A percentile compares a stretch with the other conserved stretches of the same genome.
Conservation (phyloP, 2,329 filamentous ascomycete genomes). For the Talaromyces pinophilus region DNA sequence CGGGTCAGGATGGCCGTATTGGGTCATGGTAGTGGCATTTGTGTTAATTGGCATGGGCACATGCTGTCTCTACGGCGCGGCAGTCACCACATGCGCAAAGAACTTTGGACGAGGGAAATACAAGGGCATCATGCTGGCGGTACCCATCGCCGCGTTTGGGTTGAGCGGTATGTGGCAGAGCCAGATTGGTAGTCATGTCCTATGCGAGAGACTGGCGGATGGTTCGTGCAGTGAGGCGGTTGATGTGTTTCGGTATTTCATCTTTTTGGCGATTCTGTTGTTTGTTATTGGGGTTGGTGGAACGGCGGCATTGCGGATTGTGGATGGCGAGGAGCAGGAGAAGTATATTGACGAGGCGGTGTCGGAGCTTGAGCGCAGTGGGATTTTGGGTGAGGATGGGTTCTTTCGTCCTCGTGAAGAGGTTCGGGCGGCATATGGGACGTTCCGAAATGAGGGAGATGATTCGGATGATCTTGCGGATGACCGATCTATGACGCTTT, state of each 20-base stretch:
- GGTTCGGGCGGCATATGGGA: constrained; percentile 48
- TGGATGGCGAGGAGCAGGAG: constrained; percentile 69
- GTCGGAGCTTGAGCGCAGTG: constrained; percentile 86
- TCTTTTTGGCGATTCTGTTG: constrained; percentile 77
- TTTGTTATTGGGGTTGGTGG: constrained; percentile 71
- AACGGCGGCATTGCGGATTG: constrained; percentile 70
- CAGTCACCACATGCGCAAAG: constrained; percentile 95
- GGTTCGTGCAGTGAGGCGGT: constrained; percentile 59
- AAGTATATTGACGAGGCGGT: constrained; percentile 87
- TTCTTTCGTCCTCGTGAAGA: constrained; percentile 63
- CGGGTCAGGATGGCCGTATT: constrained; percentile 68
- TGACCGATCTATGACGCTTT: constrained; percentile 42
- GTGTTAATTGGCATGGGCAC: constrained; percentile 80
- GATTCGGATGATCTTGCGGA: constrained; percentile 42
- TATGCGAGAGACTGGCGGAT: constrained; percentile 72
- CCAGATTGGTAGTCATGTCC: constrained; percentile 76
- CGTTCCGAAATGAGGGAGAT: constrained; percentile 41
- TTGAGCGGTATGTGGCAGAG: constrained; percentile 95
- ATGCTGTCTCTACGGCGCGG: constrained; percentile 82
- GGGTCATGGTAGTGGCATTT: constrained; percentile 83
- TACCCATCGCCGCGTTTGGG: constrained; percentile 90
- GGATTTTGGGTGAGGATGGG: constrained; percentile 69
- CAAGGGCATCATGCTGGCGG: constrained; percentile 82
- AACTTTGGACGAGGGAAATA: constrained; percentile 91
- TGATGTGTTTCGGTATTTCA: constrained; percentile 81